Evolutionary conservation across 345 rosid species (phyloP).

Genomic region (Euphorbia tirucalli): DNA sequence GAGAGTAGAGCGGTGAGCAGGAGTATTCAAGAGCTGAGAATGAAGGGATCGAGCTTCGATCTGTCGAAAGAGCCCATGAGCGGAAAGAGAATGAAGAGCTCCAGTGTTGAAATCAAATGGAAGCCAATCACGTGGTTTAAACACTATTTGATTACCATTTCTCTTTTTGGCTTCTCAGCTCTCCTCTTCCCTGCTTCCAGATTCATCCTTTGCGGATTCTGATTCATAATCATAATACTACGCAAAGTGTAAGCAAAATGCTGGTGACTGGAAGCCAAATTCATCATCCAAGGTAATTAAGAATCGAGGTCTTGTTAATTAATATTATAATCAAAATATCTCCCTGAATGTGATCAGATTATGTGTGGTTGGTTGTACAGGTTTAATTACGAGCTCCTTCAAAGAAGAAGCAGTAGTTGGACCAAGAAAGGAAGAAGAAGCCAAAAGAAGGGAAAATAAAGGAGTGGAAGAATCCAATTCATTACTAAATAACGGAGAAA

Average conservation of each 20-base stretch:
- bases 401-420: too few species aligned
- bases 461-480: too few species aligned
- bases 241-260: too few species aligned
- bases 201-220: conserved; percentile 63
- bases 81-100: conserved; percentile 87
- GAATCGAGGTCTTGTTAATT: too few species aligned
- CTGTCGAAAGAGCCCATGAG: conserved; percentile 74
- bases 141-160: conserved; percentile 54
- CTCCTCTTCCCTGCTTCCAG: conserved; percentile 60
- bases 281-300: background rate
- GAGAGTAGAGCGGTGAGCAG: conserved; percentile 66
- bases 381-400: background rate
- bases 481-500: too few species aligned
- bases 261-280: too few species aligned
- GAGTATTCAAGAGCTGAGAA: conserved; percentile 81
- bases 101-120: conserved; percentile 96
- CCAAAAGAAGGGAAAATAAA: too few species aligned
- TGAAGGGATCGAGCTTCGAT: conserved; percentile 94
- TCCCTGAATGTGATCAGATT: background rate
- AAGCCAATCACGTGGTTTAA: conserved; percentile 80
- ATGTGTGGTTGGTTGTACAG: background rate
- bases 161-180: conserved; percentile 67
- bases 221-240: too few species aligned
- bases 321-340: background rate
- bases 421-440: too few species aligned